These are phyloP conservation scores for Tephrocybe sp. DNA, from an alignment of 768 basidiomycete species.

Conservation along the genomic window DNA sequence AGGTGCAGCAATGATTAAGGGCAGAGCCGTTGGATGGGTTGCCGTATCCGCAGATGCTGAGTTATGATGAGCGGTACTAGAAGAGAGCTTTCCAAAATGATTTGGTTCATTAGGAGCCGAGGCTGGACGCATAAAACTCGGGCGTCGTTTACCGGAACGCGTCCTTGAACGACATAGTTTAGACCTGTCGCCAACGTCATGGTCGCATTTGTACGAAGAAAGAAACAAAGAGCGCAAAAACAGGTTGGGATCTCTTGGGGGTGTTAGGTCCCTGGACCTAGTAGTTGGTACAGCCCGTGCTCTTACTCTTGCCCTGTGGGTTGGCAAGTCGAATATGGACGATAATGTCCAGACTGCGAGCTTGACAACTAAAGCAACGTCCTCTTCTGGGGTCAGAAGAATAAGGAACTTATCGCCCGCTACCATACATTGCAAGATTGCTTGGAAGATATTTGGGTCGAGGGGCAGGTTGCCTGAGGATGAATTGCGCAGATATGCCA, in stretches of 20 bases:
- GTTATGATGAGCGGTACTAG: background rate
- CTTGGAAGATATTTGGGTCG: slow-evolving; percentile 64
- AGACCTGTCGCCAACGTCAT: slow-evolving; percentile 11
- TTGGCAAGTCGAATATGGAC: slow-evolving; percentile 56
- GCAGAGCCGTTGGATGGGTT: slow-evolving; percentile 1
- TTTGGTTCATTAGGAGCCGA: slow-evolving; percentile 36
- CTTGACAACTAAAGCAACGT: slow-evolving; percentile 57
- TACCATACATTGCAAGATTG: slow-evolving; percentile 63
- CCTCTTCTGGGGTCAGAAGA: slow-evolving; percentile 64
- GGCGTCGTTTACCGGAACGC: slow-evolving; percentile 13
- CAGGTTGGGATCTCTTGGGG: slow-evolving; percentile 9
- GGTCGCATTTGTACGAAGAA: background rate
- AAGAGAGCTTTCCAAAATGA: slow-evolving; percentile 1
- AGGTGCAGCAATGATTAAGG: slow-evolving; percentile 14
- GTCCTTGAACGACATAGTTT: slow-evolving; percentile 11
- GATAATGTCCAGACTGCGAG: slow-evolving; percentile 56
- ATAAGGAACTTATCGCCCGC: slow-evolving; percentile 65
- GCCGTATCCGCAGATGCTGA: slow-evolving; percentile 4
- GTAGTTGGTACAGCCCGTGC: slow-evolving; percentile 17
- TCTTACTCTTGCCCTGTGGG: slow-evolving; percentile 57
- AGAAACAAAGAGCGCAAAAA: slow-evolving; percentile 25
- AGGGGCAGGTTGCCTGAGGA: slow-evolving; percentile 50
- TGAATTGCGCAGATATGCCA: slow-evolving; percentile 44
- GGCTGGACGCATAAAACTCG: slow-evolving; percentile 29
- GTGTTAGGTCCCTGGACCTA: background rate